Conservation (phyloP, 345 rosid species). For the Lepidium africanum region DNA sequence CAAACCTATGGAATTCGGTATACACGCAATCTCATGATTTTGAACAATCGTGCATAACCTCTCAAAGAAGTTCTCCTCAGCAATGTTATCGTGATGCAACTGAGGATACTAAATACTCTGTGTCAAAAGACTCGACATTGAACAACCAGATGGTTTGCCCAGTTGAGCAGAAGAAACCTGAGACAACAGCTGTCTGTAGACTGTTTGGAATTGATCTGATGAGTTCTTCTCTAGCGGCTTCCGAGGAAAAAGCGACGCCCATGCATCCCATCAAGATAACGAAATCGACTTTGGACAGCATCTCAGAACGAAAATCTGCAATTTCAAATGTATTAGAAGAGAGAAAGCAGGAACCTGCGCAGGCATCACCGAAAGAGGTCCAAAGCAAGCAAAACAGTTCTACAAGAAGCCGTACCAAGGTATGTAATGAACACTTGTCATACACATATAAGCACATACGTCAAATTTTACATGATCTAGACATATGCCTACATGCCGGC, state of each 20-base stretch:
- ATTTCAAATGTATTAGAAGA: constrained; percentile 44
- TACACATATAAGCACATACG: background rate
- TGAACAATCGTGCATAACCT: constrained; percentile 41
- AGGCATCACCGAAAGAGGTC: constrained; percentile 47
- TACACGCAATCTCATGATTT: constrained; percentile 48
- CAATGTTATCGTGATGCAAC: constrained; percentile 37
- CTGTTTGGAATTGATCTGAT: constrained; percentile 77
- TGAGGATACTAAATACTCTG: constrained; percentile 33
- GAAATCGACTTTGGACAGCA: constrained; percentile 35
- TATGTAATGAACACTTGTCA: constrained; percentile 31
- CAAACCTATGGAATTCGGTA: constrained; percentile 55
- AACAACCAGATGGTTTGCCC: constrained; percentile 29
- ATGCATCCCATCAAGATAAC: constrained; percentile 25
- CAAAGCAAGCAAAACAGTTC: constrained; percentile 50
- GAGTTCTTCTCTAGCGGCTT: constrained; percentile 29
- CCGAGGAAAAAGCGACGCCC: constrained; percentile 34
- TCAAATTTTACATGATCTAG: background rate
- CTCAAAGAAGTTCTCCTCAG: constrained; percentile 33
- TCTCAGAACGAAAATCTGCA: constrained; percentile 49
- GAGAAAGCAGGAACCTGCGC: constrained; percentile 42
- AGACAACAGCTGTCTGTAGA: constrained; percentile 41
- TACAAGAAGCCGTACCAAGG: constrained; percentile 58
- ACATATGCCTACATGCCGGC: background rate
- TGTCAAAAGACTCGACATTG: constrained; percentile 33
- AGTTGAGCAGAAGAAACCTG: constrained; percentile 45